Evolutionary conservation across 768 basidiomycete species (phyloP).

Genomic region (Dictyophora rubrovolvata): DNA sequence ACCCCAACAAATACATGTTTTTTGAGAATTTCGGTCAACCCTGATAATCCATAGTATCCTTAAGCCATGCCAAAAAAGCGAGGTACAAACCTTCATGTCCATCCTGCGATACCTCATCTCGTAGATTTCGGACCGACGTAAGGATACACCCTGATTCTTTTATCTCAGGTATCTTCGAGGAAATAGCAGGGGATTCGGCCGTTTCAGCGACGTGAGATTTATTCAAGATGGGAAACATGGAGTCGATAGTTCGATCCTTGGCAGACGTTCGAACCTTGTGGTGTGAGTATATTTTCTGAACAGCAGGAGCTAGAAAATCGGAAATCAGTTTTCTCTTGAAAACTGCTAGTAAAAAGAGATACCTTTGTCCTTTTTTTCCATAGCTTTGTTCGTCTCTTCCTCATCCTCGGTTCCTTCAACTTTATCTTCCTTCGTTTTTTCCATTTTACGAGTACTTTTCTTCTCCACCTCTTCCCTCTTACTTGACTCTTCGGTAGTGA

Average conservation of each 20-base stretch:
- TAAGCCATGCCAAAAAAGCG: background rate
- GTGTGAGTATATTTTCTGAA: conserved; percentile 53
- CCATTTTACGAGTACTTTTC: background rate
- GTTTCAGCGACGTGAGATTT: conserved; percentile 29
- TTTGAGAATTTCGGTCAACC: conserved; percentile 70
- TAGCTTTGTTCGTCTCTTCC: conserved; percentile 3
- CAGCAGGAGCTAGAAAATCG: conserved; percentile 13
- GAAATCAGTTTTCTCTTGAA: background rate
- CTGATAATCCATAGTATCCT: conserved; percentile 29
- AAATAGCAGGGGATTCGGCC: conserved; percentile 11
- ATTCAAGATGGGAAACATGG: conserved; percentile 74
- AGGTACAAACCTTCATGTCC: conserved; percentile 57
- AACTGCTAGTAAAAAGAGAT: conserved; percentile 13
- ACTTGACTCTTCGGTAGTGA: too few relatives aligned
- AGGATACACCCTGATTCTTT: conserved; percentile 68
- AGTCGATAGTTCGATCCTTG: conserved; percentile 84
- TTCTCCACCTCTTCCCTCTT: background rate
- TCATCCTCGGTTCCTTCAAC: conserved; percentile 20
- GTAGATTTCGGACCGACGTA: conserved; percentile 60
- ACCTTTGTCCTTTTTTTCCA: too few relatives aligned
- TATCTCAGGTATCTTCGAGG: conserved; percentile 39
- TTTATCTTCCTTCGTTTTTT: conserved; percentile 22
- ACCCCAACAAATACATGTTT: conserved; percentile 91
- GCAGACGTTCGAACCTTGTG: conserved; percentile 89
- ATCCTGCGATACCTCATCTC: conserved; percentile 45